A percentile compares a stretch with the other conserved stretches of the same genome.
phyloP scores from a whole-genome alignment of 495 filamentous ascomycete genomes.

The Hypoxylon lenormandii region DNA sequence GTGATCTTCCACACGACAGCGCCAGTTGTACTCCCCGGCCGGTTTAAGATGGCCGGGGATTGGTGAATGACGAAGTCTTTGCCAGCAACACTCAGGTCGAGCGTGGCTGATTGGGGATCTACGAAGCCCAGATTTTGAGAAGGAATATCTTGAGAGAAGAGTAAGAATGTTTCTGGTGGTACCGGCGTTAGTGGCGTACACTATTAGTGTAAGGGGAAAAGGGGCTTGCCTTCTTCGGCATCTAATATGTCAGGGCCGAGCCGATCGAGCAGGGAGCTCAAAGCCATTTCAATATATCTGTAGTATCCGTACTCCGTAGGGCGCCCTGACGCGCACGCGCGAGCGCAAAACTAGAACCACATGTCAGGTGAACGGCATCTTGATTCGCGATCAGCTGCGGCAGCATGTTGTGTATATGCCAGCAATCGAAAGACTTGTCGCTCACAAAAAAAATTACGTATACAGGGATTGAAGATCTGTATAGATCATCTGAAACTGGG shows the following conservation, averaged over 20 bases:
- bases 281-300: conserved; percentile 50
- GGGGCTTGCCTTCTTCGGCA: conserved; percentile 71
- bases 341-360: conserved; percentile 27
- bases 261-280: conserved; percentile 52
- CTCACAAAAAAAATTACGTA: conserved; percentile 26
- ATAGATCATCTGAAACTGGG: conserved; percentile 37
- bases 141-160: conserved; percentile 81
- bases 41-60: conserved; percentile 81
- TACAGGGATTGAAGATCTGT: conserved; percentile 24
- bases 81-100: conserved; percentile 76
- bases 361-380: conserved; percentile 22
- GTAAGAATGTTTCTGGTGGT: conserved; percentile 79
- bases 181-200: conserved; percentile 22
- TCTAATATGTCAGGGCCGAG: conserved; percentile 66
- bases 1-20: conserved; percentile 90
- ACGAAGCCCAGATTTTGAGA: conserved; percentile 87
- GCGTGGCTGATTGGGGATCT: conserved; percentile 70
- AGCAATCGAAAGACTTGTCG: conserved; percentile 19
- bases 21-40: conserved; percentile 87
- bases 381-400: conserved; percentile 22
- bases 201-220: conserved; percentile 8
- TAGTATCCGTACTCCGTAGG: no score
- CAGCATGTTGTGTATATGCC: conserved; percentile 19
- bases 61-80: conserved; percentile 83
- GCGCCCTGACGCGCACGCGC: conserved; percentile 37